Base-by-base conservation (phyloP, 306 rosid genomes). In the Lupinus albus region DNA sequence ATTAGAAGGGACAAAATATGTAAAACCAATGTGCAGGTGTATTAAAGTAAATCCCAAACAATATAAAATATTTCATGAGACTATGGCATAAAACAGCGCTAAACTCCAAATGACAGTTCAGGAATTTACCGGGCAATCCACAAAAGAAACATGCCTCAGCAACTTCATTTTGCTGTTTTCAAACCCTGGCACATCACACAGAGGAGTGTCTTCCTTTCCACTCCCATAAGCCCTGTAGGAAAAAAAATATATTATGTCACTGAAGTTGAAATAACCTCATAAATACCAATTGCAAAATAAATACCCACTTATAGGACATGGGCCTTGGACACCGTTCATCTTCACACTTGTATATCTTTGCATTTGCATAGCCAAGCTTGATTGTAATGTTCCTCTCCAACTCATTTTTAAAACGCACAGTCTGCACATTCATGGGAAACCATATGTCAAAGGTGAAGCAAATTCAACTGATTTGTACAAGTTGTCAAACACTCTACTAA, bases 321-420 rank as follows among this genome's bases (percentile, higher is more conserved):
- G 98, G 98, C 79, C 98, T 89, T 13, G 93, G 87, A 83, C 98
- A 92, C 73, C 85, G 85, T 21, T 92, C 98, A 73, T 92, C 96
- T 73, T 89, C 98, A 72, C 98, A 92, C 75, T 76, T 84, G 71
- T 89, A 92, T 66, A 92, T 87, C 76, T 92, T 92, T 28, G 98
- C 98, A 80, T 92, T 92, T 3, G 90, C 98, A 77, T 92, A 92
- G 47, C 98, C 98, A 72, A 93, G 91, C 85, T 93, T 93, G 77
- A 92, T 92, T 13, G 98, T 92, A 71, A 92, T 92, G 78, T 92
- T 92, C 32, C 98, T 88, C 76, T 92, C 98, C 84, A 92, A 79
- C 78, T 92, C 98, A 74, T 92, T 92, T 76, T 92, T 92, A 65
- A 92, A 92, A 53, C 98, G 96, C 55, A 92, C 92, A 78, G 96